phyloP scores from a whole-genome alignment of 2,329 filamentous ascomycete genomes.

The Sclerotinia minor region DNA sequence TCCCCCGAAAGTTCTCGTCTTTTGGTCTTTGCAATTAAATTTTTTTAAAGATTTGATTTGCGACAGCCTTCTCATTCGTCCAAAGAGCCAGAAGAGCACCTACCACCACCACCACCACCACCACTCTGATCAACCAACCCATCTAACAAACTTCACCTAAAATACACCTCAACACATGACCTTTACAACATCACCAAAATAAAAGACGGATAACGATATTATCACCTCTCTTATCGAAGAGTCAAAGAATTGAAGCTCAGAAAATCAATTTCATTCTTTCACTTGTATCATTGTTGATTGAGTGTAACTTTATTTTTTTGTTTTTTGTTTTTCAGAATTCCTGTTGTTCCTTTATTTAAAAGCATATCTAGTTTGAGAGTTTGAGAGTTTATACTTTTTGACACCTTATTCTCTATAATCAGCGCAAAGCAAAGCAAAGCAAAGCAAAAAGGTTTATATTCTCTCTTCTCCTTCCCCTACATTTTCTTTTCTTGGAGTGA shows the following conservation, averaged over 20 bases:
- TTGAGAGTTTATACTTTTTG: slow-evolving; percentile 12
- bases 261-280: slow-evolving; percentile 2
- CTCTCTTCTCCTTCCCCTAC: background rate
- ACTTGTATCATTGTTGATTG: slow-evolving; percentile 7
- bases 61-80: slow-evolving; percentile 25
- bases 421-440: background rate
- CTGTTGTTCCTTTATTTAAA: background rate
- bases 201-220: slow-evolving; percentile 1
- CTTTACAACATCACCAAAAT: background rate
- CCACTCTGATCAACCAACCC: background rate
- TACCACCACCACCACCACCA: slow-evolving; percentile 1
- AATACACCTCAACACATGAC: slow-evolving; percentile 11
- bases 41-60: slow-evolving; percentile 23
- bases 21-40: slow-evolving; percentile 21
- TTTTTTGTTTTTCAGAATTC: background rate
- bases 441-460: background rate
- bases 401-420: background rate
- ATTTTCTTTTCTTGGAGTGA: background rate
- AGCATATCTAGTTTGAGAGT: background rate
- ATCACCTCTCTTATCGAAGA: background rate
- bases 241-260: background rate
- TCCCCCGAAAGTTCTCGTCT: slow-evolving; percentile 24
- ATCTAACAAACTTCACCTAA: background rate
- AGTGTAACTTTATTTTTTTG: background rate
- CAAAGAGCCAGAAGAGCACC: slow-evolving; percentile 2